phyloP scores from a whole-genome alignment of 495 filamentous ascomycete species.

The Patellaria atrata region DNA sequence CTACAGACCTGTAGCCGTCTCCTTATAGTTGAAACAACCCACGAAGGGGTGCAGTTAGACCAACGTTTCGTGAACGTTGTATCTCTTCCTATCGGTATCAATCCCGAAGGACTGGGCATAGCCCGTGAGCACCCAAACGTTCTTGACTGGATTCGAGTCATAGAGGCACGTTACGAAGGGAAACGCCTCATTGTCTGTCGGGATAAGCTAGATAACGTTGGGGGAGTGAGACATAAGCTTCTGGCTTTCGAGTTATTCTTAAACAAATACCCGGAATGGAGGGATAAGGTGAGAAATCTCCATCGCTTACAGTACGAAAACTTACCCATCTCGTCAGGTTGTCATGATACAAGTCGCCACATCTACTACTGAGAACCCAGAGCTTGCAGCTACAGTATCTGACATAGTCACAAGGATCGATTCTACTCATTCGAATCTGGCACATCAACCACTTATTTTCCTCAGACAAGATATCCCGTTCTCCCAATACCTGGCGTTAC shows the following conservation, averaged over 20 bases:
- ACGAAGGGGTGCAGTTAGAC: conserved; percentile 77
- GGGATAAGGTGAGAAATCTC: conserved; percentile 43
- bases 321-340: conserved; percentile 30
- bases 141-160: conserved; percentile 57
- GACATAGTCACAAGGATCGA: conserved; percentile 91
- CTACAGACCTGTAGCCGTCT: conserved; percentile 85
- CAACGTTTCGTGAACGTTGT: conserved; percentile 81
- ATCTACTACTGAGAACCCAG: conserved; percentile 71
- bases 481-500: conserved; percentile 73
- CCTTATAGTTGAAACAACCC: conserved; percentile 71
- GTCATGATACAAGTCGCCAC: conserved; percentile 88
- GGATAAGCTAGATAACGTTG: conserved; percentile 83
- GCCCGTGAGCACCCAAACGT: conserved; percentile 63
- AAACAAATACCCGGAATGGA: conserved; percentile 80
- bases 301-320: too few species aligned
- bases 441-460: conserved; percentile 85
- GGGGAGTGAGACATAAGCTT: conserved; percentile 82
- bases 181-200: conserved; percentile 83
- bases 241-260: conserved; percentile 87
- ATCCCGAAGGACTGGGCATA: conserved; percentile 57
- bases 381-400: conserved; percentile 72
- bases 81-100: conserved; percentile 65
- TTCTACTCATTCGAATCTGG: conserved; percentile 69
- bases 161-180: conserved; percentile 63
- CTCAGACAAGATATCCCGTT: conserved; percentile 87